Evolutionary conservation across 768 basidiomycete species (phyloP).

Genomic region (Suillus hirtellus): DNA sequence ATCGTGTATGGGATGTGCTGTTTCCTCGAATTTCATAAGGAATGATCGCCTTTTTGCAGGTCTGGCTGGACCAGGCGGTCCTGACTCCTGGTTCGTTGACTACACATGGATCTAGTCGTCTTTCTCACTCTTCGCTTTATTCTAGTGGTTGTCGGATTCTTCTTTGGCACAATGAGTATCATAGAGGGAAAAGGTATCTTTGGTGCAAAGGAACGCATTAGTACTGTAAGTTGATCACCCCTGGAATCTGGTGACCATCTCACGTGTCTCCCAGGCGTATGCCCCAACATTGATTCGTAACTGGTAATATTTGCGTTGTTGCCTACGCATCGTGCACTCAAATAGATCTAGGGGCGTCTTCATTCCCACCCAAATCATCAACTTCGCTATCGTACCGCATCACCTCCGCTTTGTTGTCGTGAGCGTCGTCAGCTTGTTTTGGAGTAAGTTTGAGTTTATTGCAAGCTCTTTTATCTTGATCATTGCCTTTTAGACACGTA

Average conservation of each 20-base stretch:
- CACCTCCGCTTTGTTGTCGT: conserved; percentile 77
- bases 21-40: neutral
- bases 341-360: conserved; percentile 58
- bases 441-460: conserved; percentile 58
- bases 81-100: conserved; percentile 61
- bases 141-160: conserved; percentile 47
- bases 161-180: conserved; percentile 77
- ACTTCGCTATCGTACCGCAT: conserved; percentile 74
- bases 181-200: conserved; percentile 69
- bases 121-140: conserved; percentile 9
- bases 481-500: conserved; percentile 51
- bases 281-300: conserved; percentile 73
- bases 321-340: neutral
- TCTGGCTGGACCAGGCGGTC: conserved; percentile 79
- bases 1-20: conserved; percentile 48
- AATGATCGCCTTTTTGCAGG: conserved; percentile 40
- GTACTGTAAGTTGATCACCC: conserved; percentile 26
- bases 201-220: conserved; percentile 51
- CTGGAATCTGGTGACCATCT: neutral
- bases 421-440: conserved; percentile 76
- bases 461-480: conserved; percentile 1
- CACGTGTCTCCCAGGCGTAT: conserved; percentile 52
- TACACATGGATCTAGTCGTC: neutral
- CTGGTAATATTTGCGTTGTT: conserved; percentile 47
- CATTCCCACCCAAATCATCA: conserved; percentile 75